Evolutionary conservation across 2,329 filamentous ascomycete species (phyloP).

Genomic region (Trichophyton equinum): DNA sequence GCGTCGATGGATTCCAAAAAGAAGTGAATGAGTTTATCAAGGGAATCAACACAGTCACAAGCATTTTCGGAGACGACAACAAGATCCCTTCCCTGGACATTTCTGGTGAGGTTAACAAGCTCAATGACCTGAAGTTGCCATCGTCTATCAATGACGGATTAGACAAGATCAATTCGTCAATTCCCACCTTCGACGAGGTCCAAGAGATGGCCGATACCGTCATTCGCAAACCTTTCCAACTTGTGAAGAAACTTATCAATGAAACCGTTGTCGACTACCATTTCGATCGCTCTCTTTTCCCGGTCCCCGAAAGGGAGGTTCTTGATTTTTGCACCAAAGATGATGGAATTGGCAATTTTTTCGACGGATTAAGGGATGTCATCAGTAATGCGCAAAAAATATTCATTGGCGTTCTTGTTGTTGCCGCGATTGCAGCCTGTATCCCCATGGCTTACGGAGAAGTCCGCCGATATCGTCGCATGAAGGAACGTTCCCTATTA

Average conservation of each 20-base stretch:
- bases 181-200: slow-evolving; percentile 73
- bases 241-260: slow-evolving; percentile 63
- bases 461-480: slow-evolving; percentile 60
- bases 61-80: slow-evolving; percentile 34
- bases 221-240: slow-evolving; percentile 67
- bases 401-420: slow-evolving; percentile 61
- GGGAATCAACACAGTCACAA: slow-evolving; percentile 45
- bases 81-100: slow-evolving; percentile 50
- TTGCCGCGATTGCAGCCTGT: slow-evolving; percentile 60
- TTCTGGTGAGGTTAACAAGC: slow-evolving; percentile 47
- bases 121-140: slow-evolving; percentile 59
- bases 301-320: slow-evolving; percentile 67
- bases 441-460: slow-evolving; percentile 71
- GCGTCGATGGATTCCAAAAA: slow-evolving; percentile 39
- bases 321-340: slow-evolving; percentile 84
- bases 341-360: slow-evolving; percentile 71
- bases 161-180: slow-evolving; percentile 58
- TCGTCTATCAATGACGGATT: slow-evolving; percentile 56
- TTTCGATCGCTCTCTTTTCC: slow-evolving; percentile 68
- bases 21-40: slow-evolving; percentile 41
- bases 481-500: slow-evolving; percentile 56
- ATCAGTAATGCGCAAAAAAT: slow-evolving; percentile 57
- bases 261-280: slow-evolving; percentile 57
- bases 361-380: slow-evolving; percentile 55
- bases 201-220: slow-evolving; percentile 66